Conservation (phyloP, 306 rosid species). For the Medicago lupulina region DNA sequence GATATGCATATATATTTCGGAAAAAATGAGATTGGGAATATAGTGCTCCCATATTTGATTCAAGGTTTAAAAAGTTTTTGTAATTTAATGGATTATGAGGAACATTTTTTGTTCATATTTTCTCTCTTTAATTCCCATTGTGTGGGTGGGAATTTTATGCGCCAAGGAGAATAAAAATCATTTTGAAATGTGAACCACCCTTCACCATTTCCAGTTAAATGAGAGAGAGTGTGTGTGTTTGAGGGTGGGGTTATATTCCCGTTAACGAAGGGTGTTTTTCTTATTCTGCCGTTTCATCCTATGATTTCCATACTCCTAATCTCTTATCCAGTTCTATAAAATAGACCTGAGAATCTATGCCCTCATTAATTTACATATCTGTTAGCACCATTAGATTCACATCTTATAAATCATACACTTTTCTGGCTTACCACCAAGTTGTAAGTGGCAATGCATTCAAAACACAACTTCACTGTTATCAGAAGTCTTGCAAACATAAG, state of each 20-base stretch:
- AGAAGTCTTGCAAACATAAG: not conserved
- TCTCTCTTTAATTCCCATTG: not conserved
- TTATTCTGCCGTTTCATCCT: not conserved
- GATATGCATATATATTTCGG: not conserved
- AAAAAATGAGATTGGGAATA: not conserved
- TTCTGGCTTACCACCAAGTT: not conserved
- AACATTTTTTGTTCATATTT: not conserved
- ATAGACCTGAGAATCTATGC: not conserved
- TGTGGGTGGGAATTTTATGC: not conserved
- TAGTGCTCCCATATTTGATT: not conserved
- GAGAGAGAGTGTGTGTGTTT: not conserved
- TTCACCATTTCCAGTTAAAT: not conserved
- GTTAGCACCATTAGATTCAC: slow-evolving; percentile 3
- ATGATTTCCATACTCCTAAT: not conserved
- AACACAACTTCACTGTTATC: slow-evolving; percentile 5
- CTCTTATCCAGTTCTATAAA: not conserved
- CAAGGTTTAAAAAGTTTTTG: not conserved
- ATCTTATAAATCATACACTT: not conserved
- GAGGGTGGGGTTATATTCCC: not conserved
- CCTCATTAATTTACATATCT: not conserved
- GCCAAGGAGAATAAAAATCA: not conserved
- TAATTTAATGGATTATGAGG: not conserved
- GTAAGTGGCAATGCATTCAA: not conserved
- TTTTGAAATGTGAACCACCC: not conserved
- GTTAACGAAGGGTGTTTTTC: not conserved